Conservation (phyloP, 2,329 filamentous ascomycete genomes). For the Pseudocercospora fijiensis region DNA sequence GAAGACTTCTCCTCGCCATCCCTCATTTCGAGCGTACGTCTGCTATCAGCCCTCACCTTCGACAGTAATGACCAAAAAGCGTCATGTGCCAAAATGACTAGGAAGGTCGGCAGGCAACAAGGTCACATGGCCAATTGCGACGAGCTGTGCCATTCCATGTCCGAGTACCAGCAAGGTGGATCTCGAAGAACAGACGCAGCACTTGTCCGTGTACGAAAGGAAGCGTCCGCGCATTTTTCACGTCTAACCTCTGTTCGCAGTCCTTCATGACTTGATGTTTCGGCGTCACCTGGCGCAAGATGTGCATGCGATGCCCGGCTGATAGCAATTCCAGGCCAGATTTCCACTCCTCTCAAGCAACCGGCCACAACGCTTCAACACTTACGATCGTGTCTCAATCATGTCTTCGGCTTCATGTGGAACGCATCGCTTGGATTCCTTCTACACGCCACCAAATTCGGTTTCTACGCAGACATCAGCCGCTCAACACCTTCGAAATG, state of each 20-base stretch:
- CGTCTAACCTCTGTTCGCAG: no score
- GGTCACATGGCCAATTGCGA: not conserved
- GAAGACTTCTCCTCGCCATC: not conserved
- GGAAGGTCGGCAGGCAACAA: not conserved
- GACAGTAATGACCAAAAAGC: not conserved
- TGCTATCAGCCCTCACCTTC: not conserved
- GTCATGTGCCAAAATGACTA: not conserved
- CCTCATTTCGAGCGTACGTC: no score
- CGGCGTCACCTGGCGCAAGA: not conserved
- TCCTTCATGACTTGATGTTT: not conserved
- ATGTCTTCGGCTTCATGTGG: no score
- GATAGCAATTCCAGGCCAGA: not conserved
- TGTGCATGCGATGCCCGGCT: not conserved
- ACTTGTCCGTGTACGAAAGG: not conserved
- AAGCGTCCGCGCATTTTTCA: no score
- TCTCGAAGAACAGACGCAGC: not conserved
- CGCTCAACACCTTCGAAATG: not conserved
- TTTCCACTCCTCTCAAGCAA: not conserved
- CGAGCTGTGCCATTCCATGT: not conserved
- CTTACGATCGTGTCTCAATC: no score
- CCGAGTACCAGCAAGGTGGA: not conserved
- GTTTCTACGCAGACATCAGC: not conserved
- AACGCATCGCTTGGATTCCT: not conserved
- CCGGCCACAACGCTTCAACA: not conserved
- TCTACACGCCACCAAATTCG: not conserved